These are phyloP conservation scores for Erucastrum elatum DNA, from an alignment of 345 rosid species.

Conservation along the genomic window DNA sequence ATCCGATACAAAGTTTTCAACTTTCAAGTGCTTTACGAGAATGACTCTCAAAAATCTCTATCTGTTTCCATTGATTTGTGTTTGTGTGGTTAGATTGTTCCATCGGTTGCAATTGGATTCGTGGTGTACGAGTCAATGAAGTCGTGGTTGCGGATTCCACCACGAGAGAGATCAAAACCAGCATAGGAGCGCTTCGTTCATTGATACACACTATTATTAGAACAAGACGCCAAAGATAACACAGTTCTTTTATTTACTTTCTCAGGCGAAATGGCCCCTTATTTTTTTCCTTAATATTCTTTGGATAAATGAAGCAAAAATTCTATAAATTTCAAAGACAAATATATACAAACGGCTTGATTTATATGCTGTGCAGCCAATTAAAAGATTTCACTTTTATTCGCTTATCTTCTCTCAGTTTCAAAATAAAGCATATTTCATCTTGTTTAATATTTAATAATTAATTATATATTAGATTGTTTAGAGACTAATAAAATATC, in stretches of 20 bases:
- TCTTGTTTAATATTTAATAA: too few species aligned
- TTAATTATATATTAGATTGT: too few species aligned
- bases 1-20: neutral
- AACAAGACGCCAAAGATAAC: conserved; percentile 17
- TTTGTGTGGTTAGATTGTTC: conserved; percentile 63
- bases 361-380: neutral
- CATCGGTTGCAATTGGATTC: conserved; percentile 96
- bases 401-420: neutral
- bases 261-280: conserved; percentile 13
- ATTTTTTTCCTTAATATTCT: conserved; percentile 17
- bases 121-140: conserved; percentile 86
- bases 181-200: conserved; percentile 17
- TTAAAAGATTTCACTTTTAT: neutral
- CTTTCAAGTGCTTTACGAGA: conserved; percentile 2
- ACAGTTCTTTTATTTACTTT: neutral
- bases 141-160: conserved; percentile 80
- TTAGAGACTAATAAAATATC: too few species aligned
- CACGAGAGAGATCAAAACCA: conserved; percentile 58
- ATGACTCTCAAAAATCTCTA: neutral
- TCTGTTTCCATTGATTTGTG: neutral
- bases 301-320: neutral
- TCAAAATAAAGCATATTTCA: too few species aligned
- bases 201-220: conserved; percentile 10
- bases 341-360: neutral
- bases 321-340: conserved; percentile 37